Evolutionary conservation across 805 yeast species (phyloP).

Genomic region (Sungouiella thailandica): DNA sequence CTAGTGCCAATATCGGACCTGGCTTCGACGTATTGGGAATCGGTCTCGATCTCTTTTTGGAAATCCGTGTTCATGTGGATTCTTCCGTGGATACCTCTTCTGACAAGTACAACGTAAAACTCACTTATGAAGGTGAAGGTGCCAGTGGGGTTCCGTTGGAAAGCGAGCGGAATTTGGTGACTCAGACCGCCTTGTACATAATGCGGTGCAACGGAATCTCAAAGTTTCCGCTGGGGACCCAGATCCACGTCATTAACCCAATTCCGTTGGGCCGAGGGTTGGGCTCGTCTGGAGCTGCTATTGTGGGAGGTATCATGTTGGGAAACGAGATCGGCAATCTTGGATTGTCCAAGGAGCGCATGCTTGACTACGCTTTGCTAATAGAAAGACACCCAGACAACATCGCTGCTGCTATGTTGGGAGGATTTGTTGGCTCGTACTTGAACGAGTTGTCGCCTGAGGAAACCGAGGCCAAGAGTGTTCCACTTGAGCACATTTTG

Average conservation of each 20-base stretch:
- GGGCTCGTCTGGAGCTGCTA: slow-evolving; percentile 98
- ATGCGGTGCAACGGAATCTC: slow-evolving; percentile 75
- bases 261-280: slow-evolving; percentile 96
- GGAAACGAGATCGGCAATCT: slow-evolving; percentile 82
- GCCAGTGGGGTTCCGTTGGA: slow-evolving; percentile 72
- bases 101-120: slow-evolving; percentile 64
- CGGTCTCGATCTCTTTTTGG: slow-evolving; percentile 72
- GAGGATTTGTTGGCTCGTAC: slow-evolving; percentile 96
- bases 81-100: slow-evolving; percentile 38
- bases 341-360: slow-evolving; percentile 67
- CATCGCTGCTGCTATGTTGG: slow-evolving; percentile 98
- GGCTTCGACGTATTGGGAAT: slow-evolving; percentile 97
- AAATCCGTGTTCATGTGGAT: slow-evolving; percentile 65
- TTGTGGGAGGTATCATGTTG: slow-evolving; percentile 90
- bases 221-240: slow-evolving; percentile 80
- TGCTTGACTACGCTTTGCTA: slow-evolving; percentile 93
- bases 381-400: slow-evolving; percentile 98
- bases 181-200: slow-evolving; percentile 89
- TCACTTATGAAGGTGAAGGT: slow-evolving; percentile 78
- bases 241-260: slow-evolving; percentile 76
- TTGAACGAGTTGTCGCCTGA: slow-evolving; percentile 71
- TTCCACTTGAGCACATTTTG: slow-evolving; percentile 79
- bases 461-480: slow-evolving; percentile 71
- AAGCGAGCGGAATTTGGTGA: slow-evolving; percentile 78
- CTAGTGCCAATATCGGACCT: slow-evolving; percentile 97